These are phyloP conservation scores for Schwanniomyces sp. DNA, from an alignment of 805 yeast genomes.

Conservation along the genomic window DNA sequence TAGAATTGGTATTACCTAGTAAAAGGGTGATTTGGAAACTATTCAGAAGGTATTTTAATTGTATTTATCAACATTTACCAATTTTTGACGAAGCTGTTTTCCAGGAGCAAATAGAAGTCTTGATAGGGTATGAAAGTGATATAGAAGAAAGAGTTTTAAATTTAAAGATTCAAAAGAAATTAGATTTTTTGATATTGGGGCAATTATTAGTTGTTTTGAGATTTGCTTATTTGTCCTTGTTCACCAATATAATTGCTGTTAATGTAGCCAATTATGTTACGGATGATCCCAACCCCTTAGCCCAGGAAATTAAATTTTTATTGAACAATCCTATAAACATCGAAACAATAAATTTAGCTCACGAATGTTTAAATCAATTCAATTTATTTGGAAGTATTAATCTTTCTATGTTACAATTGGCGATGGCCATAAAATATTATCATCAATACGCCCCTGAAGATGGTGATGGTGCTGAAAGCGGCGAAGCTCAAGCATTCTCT, in stretches of 20 bases:
- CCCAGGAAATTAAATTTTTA: constrained; percentile 23
- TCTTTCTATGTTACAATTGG: constrained; percentile 53
- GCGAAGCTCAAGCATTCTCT: constrained; percentile 54
- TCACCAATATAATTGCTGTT: constrained; percentile 12
- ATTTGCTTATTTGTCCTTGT: constrained; percentile 17
- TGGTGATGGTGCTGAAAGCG: constrained; percentile 59
- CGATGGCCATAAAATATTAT: constrained; percentile 51
- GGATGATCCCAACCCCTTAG: constrained; percentile 21
- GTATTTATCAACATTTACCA: constrained; percentile 46
- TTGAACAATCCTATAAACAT: constrained; percentile 29
- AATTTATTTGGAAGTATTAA: constrained; percentile 40
- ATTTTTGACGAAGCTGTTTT: constrained; percentile 38
- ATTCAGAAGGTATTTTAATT: constrained; percentile 40
- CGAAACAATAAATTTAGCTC: constrained; percentile 30
- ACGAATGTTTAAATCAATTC: constrained; percentile 35
- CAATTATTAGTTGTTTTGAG: constrained; percentile 18
- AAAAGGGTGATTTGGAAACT: constrained; percentile 36
- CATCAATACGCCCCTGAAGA: constrained; percentile 50
- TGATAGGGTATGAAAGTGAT: constrained; percentile 5
- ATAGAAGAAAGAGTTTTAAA: constrained; percentile 5
- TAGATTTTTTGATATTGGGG: constrained; percentile 13
- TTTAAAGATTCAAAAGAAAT: constrained; percentile 14
- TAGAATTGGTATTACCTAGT: constrained; percentile 37
- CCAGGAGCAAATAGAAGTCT: constrained; percentile 8
- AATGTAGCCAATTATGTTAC: constrained; percentile 25